Evolutionary conservation across 2,329 filamentous ascomycete species (phyloP), one percentile per base, ranked within the genome.

Genomic region (Trichoderma sp.): DNA sequence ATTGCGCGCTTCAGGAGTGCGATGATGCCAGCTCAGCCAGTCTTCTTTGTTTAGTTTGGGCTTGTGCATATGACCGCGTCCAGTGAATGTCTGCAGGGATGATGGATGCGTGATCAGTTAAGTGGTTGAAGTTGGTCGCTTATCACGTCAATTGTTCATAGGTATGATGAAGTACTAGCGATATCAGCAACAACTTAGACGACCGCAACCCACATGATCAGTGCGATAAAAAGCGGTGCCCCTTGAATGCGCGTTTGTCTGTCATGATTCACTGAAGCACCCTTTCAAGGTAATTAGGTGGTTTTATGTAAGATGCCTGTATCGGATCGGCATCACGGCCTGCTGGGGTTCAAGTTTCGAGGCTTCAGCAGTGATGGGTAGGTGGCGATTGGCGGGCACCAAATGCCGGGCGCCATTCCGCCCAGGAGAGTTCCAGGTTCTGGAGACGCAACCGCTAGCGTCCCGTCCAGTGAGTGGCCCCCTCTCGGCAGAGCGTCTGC

Each of bases 301-400:
- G n/a, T n/a, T n/a, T n/a, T n/a, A 39, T 39, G 12, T 39, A 1
- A 1, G 10, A 34, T 34, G 30, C 34, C 34, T 14, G 34, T 39
- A 19, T 52, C 50, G 12, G 28, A 34, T 52, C 50, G 21, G 26
- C 48, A 51, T n/a, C 43, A 30, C 15, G 26, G 24, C 48, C 48
- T 51, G 48, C 48, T 51, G 48, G 30, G 30, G 21, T 28, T 7
- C 26, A 28, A 26, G 48, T 51, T 51, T 30, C 26, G 19, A 28
- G 48, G 50, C 50, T 52, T 34, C 45, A 50, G n/a, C 19, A 28
- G 52, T 41, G 12, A 10, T 17, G 10, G 7, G 28, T 9, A 45
- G 5, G 3, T 4, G 2, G 28, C 66, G 67, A 69, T 69, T 69
- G 69, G 66, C 55, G 55, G 63, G 63, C 63, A 64, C 63, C 63